Conservation (phyloP, 148 eudicot species). For the Salicornia ramosissima region DNA sequence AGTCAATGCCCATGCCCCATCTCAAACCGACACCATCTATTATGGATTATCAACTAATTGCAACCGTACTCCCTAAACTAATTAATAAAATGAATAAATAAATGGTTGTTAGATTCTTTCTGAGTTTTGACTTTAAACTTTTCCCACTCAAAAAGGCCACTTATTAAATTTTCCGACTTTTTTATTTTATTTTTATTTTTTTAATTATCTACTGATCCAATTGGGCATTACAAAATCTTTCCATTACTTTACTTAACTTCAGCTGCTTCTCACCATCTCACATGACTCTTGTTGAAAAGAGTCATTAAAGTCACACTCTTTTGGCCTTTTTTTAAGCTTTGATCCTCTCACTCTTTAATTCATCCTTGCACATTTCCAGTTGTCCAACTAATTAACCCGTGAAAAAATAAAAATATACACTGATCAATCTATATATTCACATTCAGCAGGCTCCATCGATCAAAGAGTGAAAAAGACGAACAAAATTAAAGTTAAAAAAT, state of each 20-base stretch:
- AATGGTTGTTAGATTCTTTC: neutral
- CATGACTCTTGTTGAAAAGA: slow-evolving; percentile 24
- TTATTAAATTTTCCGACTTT: neutral
- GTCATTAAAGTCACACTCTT: slow-evolving; percentile 11
- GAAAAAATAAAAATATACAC: slow-evolving; percentile 7
- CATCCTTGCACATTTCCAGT: slow-evolving; percentile 3
- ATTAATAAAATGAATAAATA: too few species aligned
- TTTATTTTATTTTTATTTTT: neutral
- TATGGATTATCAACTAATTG: too few species aligned
- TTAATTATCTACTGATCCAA: neutral
- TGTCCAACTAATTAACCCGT: neutral
- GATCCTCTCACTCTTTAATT: neutral
- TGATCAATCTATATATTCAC: too few species aligned
- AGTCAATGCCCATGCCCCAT: too few species aligned
- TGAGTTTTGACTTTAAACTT: neutral
- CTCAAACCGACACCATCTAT: too few species aligned
- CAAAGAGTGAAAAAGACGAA: too few species aligned
- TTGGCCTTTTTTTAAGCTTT: neutral
- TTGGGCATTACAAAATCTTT: too few species aligned
- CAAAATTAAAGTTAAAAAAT: too few species aligned
- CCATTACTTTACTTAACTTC: neutral
- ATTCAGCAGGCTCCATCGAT: too few species aligned
- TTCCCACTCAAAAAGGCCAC: neutral
- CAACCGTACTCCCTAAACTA: too few species aligned
- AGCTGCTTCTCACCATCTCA: slow-evolving; percentile 14